Evolutionary conservation across 1,284 basidiomycete species (phyloP).

Genomic region (Rhodotorula sp.): DNA sequence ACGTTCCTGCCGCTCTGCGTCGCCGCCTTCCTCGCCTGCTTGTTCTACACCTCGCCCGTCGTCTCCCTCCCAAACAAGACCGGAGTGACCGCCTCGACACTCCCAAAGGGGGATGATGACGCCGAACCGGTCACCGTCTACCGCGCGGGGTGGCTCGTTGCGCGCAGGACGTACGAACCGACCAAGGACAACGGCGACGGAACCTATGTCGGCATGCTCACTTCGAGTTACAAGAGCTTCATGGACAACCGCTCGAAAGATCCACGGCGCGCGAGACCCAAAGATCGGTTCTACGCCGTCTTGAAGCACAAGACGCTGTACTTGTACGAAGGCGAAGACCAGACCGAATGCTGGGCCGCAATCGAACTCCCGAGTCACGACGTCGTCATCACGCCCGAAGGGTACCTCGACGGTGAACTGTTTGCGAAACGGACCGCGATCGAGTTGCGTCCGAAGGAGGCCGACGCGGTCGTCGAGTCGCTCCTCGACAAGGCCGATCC

Average conservation of each 20-base stretch:
- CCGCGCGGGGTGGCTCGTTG: constrained; percentile 80
- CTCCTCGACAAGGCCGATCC: not conserved
- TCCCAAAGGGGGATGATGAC: constrained; percentile 9
- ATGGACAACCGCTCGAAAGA: constrained; percentile 57
- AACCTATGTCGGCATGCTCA: constrained; percentile 46
- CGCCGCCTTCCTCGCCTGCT: constrained; percentile 59
- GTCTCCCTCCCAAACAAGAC: constrained; percentile 21
- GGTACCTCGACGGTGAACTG: constrained; percentile 74
- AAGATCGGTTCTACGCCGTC: constrained; percentile 83
- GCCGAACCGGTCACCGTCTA: constrained; percentile 52
- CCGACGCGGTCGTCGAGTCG: constrained; percentile 53
- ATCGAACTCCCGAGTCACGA: constrained; percentile 72
- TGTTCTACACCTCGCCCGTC: constrained; percentile 49
- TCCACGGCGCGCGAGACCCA: constrained; percentile 68
- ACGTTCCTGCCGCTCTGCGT: constrained; percentile 77
- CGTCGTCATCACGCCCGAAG: constrained; percentile 70
- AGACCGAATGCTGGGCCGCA: constrained; percentile 80
- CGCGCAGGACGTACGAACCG: constrained; percentile 76
- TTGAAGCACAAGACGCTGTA: constrained; percentile 86
- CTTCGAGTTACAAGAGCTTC: constrained; percentile 48
- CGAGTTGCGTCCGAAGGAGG: constrained; percentile 70
- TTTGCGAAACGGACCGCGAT: constrained; percentile 86
- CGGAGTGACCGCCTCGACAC: not conserved
- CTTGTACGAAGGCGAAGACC: constrained; percentile 83
- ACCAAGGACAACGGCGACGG: constrained; percentile 35